Evolutionary conservation across 805 yeast species (phyloP), one percentile per base, ranked within the genome.

Genomic region (Sugiyamaella valdiviana): DNA sequence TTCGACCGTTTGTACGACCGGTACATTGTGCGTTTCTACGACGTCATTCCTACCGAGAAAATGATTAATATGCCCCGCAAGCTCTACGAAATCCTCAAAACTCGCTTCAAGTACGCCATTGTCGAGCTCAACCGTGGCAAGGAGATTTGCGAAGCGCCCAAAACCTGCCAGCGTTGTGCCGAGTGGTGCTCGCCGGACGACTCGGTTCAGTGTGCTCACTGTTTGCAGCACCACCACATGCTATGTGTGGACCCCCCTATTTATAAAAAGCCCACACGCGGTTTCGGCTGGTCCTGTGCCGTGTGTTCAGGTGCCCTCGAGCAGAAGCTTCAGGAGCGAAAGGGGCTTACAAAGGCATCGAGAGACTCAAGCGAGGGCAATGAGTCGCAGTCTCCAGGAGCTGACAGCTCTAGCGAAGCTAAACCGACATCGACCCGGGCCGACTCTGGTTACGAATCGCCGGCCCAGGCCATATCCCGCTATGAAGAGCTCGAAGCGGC

Each of bases 221-320:
- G 98, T 63, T 71, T 73, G 10, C 73, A 75, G 15, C 71, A 71
- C 50, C 87, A 80, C 56, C 98, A 90, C 67, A 77, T 89, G 78
- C 71, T 79, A 35, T 90, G 98, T 60, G 75, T 89, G 42, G 86
- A 83, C 51, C 96, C 96, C 1, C 96, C 96, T 1, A 65, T 88
- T 36, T 63, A 77, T 45, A 77, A 78, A 53, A 85, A 85, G 59
- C 96, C 96, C 1, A 81, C 85, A 39, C 69, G 95, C 49, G 96
- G 95, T 1, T 85, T 87, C 61, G 85, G 88, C 6, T 90, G 96
- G 96, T 76, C 87, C 21, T 89, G 97, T 70, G 90, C 86, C 23
- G 63, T 70, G 4, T 89, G 97, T 67, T 73, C 82, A 24, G 49
- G 55, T 15, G 58, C 58, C 6, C 46, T 51, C 7, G 63, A 59